A percentile compares a stretch with the other conserved stretches of the same genome.
phyloP scores from a whole-genome alignment of 352 stramenopile genomes.

The Plasmopara viticola region DNA sequence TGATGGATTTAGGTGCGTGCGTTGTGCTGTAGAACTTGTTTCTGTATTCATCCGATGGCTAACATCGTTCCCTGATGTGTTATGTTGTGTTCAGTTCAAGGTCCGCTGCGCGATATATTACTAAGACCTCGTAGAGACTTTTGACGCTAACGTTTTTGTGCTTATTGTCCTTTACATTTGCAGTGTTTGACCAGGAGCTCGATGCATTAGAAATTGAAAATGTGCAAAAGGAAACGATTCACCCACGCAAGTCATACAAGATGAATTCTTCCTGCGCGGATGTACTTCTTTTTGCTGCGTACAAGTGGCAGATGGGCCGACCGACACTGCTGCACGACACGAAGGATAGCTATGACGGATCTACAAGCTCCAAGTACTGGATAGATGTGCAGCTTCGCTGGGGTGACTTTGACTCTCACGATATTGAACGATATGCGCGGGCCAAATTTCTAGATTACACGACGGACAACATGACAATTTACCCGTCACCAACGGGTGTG shows the following conservation, averaged over 20 bases:
- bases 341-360: conserved; percentile 97
- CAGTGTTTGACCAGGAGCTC: conserved; percentile 98
- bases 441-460: conserved; percentile 99
- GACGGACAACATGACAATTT: conserved; percentile 99
- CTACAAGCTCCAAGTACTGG: conserved; percentile 98
- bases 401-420: conserved; percentile 99
- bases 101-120: not conserved
- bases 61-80: not conserved
- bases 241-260: conserved; percentile 99
- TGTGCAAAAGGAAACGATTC: conserved; percentile 99
- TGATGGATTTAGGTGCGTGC: conserved; percentile 83
- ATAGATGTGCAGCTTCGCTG: conserved; percentile 99
- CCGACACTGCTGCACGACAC: conserved; percentile 86
- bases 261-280: conserved; percentile 99
- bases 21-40: not conserved
- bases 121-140: not conserved
- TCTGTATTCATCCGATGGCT: not conserved
- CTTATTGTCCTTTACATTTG: not conserved
- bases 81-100: conserved; percentile 3
- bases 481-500: conserved; percentile 97
- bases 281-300: conserved; percentile 97
- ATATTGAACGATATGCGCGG: conserved; percentile 98
- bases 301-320: conserved; percentile 96
- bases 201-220: conserved; percentile 99
- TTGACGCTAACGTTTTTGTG: not conserved